Evolutionary conservation across 1,139 yeast genomes (phyloP).

Genomic region (Saccharomycopsis crataegensis): DNA sequence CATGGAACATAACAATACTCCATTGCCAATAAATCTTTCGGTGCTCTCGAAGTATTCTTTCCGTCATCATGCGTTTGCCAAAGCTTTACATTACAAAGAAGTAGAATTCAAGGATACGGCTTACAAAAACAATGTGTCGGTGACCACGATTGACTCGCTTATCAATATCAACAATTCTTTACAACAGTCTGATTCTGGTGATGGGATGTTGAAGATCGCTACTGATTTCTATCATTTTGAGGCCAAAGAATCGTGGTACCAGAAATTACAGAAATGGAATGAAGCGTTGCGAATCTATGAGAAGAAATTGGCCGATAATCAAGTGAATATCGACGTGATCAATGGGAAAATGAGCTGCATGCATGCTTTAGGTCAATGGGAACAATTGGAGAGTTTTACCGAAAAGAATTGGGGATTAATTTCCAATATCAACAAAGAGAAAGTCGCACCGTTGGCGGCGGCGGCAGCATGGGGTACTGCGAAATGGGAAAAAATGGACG

Average conservation of each 20-base stretch:
- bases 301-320: constrained; percentile 34
- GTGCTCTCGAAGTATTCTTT: constrained; percentile 92
- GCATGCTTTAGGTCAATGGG: constrained; percentile 99
- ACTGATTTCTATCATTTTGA: constrained; percentile 90
- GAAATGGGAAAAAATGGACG: constrained; percentile 95
- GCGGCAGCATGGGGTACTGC: constrained; percentile 99
- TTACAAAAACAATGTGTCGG: constrained; percentile 31
- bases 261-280: constrained; percentile 95
- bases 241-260: constrained; percentile 96
- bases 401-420: constrained; percentile 72
- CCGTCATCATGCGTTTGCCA: constrained; percentile 94
- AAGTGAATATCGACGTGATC: constrained; percentile 53
- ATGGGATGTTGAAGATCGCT: constrained; percentile 92
- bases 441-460: constrained; percentile 96
- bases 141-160: constrained; percentile 86
- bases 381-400: constrained; percentile 77
- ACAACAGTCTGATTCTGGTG: constrained; percentile 96
- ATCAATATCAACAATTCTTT: constrained; percentile 89
- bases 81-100: constrained; percentile 93
- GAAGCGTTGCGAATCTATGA: constrained; percentile 90
- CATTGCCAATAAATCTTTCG: constrained; percentile 82
- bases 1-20: constrained; percentile 96
- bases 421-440: constrained; percentile 66
- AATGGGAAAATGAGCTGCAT: constrained; percentile 98
- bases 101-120: constrained; percentile 58